A percentile compares a stretch with the other conserved stretches of the same genome.
Evolutionary conservation across 495 filamentous ascomycete species (phyloP).

Genomic region (Daldinia loculata): DNA sequence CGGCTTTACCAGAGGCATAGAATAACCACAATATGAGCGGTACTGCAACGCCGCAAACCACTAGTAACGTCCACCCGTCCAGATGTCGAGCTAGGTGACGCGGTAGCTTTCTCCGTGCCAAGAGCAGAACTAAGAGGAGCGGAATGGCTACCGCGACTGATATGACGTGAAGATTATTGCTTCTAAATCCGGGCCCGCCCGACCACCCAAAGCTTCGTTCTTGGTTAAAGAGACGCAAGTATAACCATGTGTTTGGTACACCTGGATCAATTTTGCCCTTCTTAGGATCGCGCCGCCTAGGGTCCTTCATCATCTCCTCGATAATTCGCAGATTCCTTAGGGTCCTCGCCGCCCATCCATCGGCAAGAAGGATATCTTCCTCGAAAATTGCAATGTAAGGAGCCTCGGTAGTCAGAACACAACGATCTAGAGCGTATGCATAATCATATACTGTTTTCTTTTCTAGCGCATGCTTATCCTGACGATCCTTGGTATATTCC

Average conservation of each 20-base stretch:
- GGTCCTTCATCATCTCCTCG: slow-evolving; percentile 42
- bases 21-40: slow-evolving; percentile 51
- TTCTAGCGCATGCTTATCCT: slow-evolving; percentile 40
- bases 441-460: slow-evolving; percentile 55
- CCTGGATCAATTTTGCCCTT: slow-evolving; percentile 33
- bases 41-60: slow-evolving; percentile 50
- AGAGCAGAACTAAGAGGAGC: slow-evolving; percentile 19
- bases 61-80: slow-evolving; percentile 49
- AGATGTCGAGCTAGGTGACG: slow-evolving; percentile 43
- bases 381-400: slow-evolving; percentile 60
- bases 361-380: slow-evolving; percentile 58
- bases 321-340: slow-evolving; percentile 50
- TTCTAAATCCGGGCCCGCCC: slow-evolving; percentile 48
- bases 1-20: slow-evolving; percentile 59
- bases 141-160: slow-evolving; percentile 43
- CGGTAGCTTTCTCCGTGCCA: slow-evolving; percentile 30
- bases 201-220: slow-evolving; percentile 55
- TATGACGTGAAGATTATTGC: slow-evolving; percentile 52
- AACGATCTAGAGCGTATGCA: slow-evolving; percentile 53
- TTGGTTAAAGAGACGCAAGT: slow-evolving; percentile 60
- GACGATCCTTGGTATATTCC: slow-evolving; percentile 39
- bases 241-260: slow-evolving; percentile 52
- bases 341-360: slow-evolving; percentile 57
- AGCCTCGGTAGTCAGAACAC: slow-evolving; percentile 49
- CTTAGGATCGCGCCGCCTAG: slow-evolving; percentile 28